phyloP scores from a whole-genome alignment of 1,284 basidiomycete species.

The Naganishia sp. region DNA sequence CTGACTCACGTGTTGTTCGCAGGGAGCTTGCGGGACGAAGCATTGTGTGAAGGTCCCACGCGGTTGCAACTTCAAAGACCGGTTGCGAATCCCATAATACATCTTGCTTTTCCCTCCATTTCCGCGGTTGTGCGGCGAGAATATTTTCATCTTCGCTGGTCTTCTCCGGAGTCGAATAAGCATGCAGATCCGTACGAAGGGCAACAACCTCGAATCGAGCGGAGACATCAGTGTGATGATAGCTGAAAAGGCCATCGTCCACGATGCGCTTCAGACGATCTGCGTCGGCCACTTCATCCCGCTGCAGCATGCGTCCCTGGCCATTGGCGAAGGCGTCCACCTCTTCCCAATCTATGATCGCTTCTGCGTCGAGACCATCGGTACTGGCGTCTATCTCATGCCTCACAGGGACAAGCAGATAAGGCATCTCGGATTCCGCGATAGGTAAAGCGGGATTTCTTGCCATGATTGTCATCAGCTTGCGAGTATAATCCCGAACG shows the following conservation, averaged over 20 bases:
- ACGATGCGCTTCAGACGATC: constrained; percentile 22
- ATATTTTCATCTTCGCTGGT: background rate
- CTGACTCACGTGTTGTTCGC: constrained; percentile 4
- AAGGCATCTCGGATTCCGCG: constrained; percentile 13
- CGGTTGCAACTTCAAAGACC: constrained; percentile 3
- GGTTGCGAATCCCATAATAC: constrained; percentile 17
- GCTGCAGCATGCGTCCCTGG: constrained; percentile 8
- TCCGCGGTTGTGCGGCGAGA: constrained; percentile 2
- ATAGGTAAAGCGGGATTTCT: background rate
- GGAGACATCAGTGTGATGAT: constrained; percentile 26
- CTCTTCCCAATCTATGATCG: constrained; percentile 16
- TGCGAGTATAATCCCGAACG: constrained; percentile 6
- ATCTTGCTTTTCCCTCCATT: constrained; percentile 5
- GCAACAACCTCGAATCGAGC: constrained; percentile 24
- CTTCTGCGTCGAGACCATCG: background rate
- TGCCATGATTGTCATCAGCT: constrained; percentile 20
- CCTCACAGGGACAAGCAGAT: constrained; percentile 10
- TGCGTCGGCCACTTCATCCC: constrained; percentile 14
- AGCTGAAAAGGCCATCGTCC: constrained; percentile 24
- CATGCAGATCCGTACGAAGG: constrained; percentile 3
- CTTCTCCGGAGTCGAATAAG: background rate
- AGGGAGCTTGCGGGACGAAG: constrained; percentile 13
- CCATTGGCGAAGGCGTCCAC: constrained; percentile 5
- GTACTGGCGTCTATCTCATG: background rate
- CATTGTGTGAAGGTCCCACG: constrained; percentile 9